A percentile compares a stretch with the other conserved stretches of the same genome.
Evolutionary conservation across 1,284 basidiomycete genomes (phyloP).

Genomic region (Leccinum pachyderme): DNA sequence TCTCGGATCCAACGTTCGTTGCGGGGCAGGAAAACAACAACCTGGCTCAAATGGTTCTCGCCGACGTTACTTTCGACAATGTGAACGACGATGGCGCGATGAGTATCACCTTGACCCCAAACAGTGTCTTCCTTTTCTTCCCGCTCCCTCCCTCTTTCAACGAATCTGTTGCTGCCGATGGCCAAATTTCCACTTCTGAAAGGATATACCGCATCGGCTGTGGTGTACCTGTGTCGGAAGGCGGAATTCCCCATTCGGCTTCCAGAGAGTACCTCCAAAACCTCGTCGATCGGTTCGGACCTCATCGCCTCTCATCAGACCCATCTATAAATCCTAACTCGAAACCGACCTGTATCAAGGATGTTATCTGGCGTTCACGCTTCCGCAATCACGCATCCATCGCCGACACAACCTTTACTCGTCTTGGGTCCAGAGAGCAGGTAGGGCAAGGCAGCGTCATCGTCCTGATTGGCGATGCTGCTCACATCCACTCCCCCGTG

Average conservation of each 20-base stretch:
- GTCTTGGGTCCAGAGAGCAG: constrained; percentile 14
- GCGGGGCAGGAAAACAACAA: constrained; percentile 1
- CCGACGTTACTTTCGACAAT: constrained; percentile 21
- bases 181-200: constrained; percentile 4
- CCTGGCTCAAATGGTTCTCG: constrained; percentile 22
- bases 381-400: constrained; percentile 38
- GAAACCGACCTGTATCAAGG: constrained; percentile 18
- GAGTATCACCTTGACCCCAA: constrained; percentile 12
- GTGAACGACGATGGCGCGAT: neutral
- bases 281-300: constrained; percentile 36
- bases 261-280: constrained; percentile 37
- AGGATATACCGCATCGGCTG: constrained; percentile 35
- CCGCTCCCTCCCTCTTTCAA: constrained; percentile 30
- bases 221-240: constrained; percentile 33
- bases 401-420: constrained; percentile 19
- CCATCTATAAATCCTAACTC: constrained; percentile 19
- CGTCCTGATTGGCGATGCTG: constrained; percentile 43
- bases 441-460: constrained; percentile 20
- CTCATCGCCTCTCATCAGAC: constrained; percentile 17
- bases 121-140: constrained; percentile 31
- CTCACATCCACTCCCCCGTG: constrained; percentile 44
- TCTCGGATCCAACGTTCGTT: constrained; percentile 14
- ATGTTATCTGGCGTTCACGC: constrained; percentile 36
- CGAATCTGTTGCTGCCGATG: constrained; percentile 16
- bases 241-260: constrained; percentile 32